Evolutionary conservation across 2,329 filamentous ascomycete genomes (phyloP).

Genomic region (Rhinocladiella similis): DNA sequence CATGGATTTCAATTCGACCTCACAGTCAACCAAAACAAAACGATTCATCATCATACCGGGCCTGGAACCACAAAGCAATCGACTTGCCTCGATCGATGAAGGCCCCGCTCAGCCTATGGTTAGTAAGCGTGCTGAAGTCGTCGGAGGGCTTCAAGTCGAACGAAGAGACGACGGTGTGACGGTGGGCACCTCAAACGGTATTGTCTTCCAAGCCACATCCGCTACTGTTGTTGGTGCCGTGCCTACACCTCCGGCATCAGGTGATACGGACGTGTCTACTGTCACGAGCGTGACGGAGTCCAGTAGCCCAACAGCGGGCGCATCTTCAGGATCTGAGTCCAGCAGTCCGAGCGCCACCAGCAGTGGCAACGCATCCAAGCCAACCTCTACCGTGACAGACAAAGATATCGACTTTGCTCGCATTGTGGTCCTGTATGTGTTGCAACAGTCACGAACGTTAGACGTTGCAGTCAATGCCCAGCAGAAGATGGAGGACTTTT

Average conservation of each 20-base stretch:
- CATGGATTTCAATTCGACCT: conserved; percentile 59
- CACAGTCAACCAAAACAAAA: conserved; percentile 25
- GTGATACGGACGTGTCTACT: conserved; percentile 8
- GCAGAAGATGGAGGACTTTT: conserved; percentile 30
- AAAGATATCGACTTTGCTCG: conserved; percentile 21
- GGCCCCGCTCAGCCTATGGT: conserved; percentile 5
- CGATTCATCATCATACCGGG: conserved; percentile 27
- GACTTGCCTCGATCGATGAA: conserved; percentile 11
- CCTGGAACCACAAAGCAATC: conserved; percentile 10
- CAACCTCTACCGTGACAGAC: conserved; percentile 23
- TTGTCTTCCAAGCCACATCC: conserved; percentile 36
- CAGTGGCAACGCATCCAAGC: conserved; percentile 18
- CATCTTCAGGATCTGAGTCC: conserved; percentile 26
- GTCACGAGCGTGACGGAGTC: conserved; percentile 14
- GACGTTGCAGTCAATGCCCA: conserved; percentile 32
- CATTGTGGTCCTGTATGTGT: conserved; percentile 28
- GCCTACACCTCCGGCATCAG: conserved; percentile 6
- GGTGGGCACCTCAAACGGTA: conserved; percentile 38
- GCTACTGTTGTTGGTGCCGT: conserved; percentile 7
- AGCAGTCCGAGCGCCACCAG: conserved; percentile 20
- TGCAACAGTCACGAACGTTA: conserved; percentile 33
- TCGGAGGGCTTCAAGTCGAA: conserved; percentile 11
- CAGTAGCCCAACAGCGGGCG: conserved; percentile 31
- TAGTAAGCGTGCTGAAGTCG: conserved; percentile 10
- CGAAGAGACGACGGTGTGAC: conserved; percentile 29